Conservation (phyloP, 164 flowering plant genomes). For the Chimonanthus salicifolius region DNA sequence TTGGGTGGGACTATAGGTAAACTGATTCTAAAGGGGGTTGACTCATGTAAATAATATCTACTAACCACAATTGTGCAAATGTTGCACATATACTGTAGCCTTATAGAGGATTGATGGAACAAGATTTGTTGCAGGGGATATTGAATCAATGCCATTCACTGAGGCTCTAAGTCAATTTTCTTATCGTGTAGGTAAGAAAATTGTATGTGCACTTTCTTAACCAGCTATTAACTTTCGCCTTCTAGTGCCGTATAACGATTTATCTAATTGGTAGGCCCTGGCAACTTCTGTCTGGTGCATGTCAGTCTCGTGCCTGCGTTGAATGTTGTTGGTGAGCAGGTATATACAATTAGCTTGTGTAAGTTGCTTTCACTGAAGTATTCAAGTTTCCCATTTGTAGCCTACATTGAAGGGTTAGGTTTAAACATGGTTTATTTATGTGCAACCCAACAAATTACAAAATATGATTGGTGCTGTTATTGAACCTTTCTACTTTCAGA, state of each 20-base stretch:
- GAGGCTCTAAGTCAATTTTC: conserved; percentile 96
- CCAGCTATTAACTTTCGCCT: background rate
- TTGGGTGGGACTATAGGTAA: conserved; percentile 96
- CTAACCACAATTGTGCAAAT: background rate
- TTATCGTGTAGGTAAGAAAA: conserved; percentile 67
- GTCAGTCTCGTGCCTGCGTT: conserved; percentile 96
- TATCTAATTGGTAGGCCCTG: conserved; percentile 44
- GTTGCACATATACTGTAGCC: background rate
- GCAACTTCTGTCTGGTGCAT: conserved; percentile 89
- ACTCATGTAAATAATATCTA: background rate
- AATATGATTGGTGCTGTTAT: background rate
- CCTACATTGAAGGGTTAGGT: background rate
- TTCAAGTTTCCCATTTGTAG: background rate
- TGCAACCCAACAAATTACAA: background rate
- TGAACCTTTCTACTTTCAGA: conserved; percentile 32
- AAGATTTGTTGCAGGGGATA: conserved; percentile 64
- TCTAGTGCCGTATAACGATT: background rate
- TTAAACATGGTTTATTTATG: background rate
- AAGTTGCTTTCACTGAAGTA: background rate
- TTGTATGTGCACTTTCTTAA: background rate
- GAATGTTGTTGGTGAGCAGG: conserved; percentile 94
- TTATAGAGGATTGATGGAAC: background rate
- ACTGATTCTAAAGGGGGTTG: background rate
- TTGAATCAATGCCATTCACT: conserved; percentile 90
- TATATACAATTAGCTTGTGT: conserved; percentile 10